Evolutionary conservation across 1,139 yeast genomes (phyloP).

Genomic region (Geotrichum candidum): DNA sequence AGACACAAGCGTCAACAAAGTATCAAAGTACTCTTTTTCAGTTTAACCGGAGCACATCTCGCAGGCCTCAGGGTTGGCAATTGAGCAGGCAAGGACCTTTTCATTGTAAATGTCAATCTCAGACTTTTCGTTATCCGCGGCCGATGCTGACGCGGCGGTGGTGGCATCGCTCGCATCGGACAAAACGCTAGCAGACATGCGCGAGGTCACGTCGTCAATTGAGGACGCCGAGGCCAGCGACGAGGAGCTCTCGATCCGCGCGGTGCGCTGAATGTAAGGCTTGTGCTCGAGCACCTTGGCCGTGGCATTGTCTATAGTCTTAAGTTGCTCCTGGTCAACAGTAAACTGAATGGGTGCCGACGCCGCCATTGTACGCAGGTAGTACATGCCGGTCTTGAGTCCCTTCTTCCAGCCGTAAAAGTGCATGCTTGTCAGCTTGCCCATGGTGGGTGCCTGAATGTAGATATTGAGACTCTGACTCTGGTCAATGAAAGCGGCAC

Average conservation of each 20-base stretch:
- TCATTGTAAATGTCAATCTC: conserved; percentile 76
- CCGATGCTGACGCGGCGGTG: conserved; percentile 17
- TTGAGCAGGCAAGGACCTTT: conserved; percentile 92
- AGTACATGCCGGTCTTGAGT: conserved; percentile 88
- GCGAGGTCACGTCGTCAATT: conserved; percentile 8
- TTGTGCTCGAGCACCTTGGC: conserved; percentile 29
- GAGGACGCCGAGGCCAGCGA: neutral
- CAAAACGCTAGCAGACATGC: conserved; percentile 17
- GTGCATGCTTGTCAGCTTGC: conserved; percentile 90
- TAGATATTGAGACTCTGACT: conserved; percentile 80
- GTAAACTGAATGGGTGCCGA: conserved; percentile 84
- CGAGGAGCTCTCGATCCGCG: conserved; percentile 18
- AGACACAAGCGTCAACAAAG: neutral
- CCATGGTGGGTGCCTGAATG: conserved; percentile 73
- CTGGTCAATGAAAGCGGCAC: conserved; percentile 81
- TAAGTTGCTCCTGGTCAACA: conserved; percentile 46
- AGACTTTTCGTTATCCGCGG: conserved; percentile 23
- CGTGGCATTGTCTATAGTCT: conserved; percentile 25
- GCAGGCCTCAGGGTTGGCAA: conserved; percentile 93
- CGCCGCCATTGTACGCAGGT: conserved; percentile 83
- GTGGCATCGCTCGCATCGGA: conserved; percentile 16
- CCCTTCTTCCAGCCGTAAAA: conserved; percentile 90
- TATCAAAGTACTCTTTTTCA: conserved; percentile 6
- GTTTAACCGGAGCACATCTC: conserved; percentile 94
- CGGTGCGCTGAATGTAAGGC: conserved; percentile 33